Conservation (phyloP, 2,329 filamentous ascomycete genomes). For the Apiospora marii region DNA sequence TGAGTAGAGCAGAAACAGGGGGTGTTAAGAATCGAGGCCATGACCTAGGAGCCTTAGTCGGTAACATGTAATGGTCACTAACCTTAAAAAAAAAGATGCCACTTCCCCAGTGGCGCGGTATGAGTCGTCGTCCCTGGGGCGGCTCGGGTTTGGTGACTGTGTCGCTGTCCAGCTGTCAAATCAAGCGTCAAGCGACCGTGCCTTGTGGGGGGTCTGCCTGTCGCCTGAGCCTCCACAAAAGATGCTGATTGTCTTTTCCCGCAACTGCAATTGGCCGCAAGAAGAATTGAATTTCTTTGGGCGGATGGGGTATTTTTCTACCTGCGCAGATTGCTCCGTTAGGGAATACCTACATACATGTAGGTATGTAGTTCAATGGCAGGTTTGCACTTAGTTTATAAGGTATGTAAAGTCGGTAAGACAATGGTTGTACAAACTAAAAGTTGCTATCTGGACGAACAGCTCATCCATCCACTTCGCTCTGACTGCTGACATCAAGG, state of each 20-base stretch:
- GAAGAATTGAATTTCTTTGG: neutral
- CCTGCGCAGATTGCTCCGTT: neutral
- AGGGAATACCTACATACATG: neutral
- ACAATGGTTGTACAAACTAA: neutral
- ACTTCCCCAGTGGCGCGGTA: conserved; percentile 1
- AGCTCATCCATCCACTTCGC: neutral
- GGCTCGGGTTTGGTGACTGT: neutral
- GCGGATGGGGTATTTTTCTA: neutral
- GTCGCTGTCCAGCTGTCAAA: conserved; percentile 2
- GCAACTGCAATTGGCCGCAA: neutral
- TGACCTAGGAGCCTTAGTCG: neutral
- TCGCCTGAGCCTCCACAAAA: conserved; percentile 10
- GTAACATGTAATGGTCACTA: conserved; percentile 3
- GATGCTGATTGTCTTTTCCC: neutral
- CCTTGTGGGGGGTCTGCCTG: conserved; percentile 1
- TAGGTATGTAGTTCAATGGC: neutral
- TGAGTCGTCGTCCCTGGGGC: conserved; percentile 3
- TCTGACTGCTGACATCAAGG: neutral
- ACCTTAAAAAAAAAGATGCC: conserved; percentile 21
- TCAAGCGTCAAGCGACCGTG: conserved; percentile 15
- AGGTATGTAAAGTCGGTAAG: neutral
- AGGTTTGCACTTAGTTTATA: neutral
- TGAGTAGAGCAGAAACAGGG: conserved; percentile 4
- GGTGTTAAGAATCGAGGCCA: neutral
- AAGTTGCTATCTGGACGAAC: neutral